Evolutionary conservation across 768 basidiomycete genomes (phyloP).

Genomic region (Kwoniella shandongensis): DNA sequence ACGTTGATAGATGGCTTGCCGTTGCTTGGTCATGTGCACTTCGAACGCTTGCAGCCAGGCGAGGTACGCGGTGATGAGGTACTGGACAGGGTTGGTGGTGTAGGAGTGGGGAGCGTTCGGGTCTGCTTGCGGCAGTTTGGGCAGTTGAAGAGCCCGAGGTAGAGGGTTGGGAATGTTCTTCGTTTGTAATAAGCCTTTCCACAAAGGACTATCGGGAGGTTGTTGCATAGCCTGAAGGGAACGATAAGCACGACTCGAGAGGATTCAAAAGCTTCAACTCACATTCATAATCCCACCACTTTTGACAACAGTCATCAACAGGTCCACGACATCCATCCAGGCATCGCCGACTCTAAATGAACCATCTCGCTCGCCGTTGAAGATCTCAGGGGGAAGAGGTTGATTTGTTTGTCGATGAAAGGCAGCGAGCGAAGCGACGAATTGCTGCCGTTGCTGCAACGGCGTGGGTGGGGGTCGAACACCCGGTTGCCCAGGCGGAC

Average conservation of each 20-base stretch:
- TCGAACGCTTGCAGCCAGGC: slow-evolving; percentile 40
- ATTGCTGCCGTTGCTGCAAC: slow-evolving; percentile 27
- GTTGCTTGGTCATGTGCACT: slow-evolving; percentile 30
- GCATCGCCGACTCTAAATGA: slow-evolving; percentile 27
- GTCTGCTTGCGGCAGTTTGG: slow-evolving; percentile 16
- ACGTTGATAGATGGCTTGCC: slow-evolving; percentile 11
- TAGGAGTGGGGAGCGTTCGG: slow-evolving; percentile 5
- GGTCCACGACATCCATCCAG: slow-evolving; percentile 38
- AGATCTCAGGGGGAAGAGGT: slow-evolving; percentile 28
- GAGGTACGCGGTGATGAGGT: slow-evolving; percentile 30
- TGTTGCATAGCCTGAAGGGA: slow-evolving; percentile 13
- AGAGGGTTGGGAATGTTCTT: slow-evolving; percentile 37
- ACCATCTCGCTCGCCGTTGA: slow-evolving; percentile 38
- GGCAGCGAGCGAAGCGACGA: slow-evolving; percentile 30
- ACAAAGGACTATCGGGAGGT: slow-evolving; percentile 13
- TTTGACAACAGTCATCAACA: slow-evolving; percentile 37
- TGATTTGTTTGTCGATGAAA: slow-evolving; percentile 22
- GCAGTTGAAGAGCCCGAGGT: slow-evolving; percentile 26
- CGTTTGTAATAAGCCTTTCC: slow-evolving; percentile 8
- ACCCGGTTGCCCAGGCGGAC: slow-evolving; percentile 8
- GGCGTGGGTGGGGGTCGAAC: slow-evolving; percentile 8
- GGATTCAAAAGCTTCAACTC: slow-evolving; percentile 9
- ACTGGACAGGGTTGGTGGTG: slow-evolving; percentile 34
- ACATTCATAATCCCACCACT: slow-evolving; percentile 30
- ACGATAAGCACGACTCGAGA: neutral